Base-by-base conservation (phyloP, 2,329 filamentous ascomycete species). In the Ophiostoma montium region DNA sequence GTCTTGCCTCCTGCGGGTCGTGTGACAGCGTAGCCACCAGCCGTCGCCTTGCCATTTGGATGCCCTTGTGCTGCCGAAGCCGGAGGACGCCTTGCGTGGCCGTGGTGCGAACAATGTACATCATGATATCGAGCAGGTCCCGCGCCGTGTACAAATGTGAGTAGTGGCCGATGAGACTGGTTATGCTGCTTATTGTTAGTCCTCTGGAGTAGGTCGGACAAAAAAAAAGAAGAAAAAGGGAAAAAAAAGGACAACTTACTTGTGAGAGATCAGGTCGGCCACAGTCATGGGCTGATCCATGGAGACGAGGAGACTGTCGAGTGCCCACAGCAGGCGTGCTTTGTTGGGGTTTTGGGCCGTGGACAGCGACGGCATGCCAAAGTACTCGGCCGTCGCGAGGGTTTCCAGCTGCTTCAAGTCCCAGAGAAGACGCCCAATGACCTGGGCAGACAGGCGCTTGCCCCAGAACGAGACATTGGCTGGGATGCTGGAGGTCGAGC, bases 361-460 rank as follows among this genome's bases (percentile, higher is more conserved):
- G 9, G 56, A 54, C 13, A 61, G 48, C 10, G 56, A 53, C 0
- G 58, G 48, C 42, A 62, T 57, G 7, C 58, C 57, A 53, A 62
- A 56, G 35, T 57, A 55, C 4, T 56, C 54, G 2, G 58, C 38
- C 13, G 55, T 57, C 16, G 60, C 55, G 6, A 61, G 49, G 9
- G 57, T 55, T 36, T 62, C 57, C 15, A 61, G 50, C 45, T 62
- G 56, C 38, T 59, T 61, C 32, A 63, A 35, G 35, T 62, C 60
- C 57, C 59, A 61, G 0, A 63, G 55, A 13, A 62, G 52, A 5
- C 60, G 58, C 8, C 60, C 61, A 9, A 63, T 58, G 2, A 61
- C 50, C 44, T 62, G 59, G 5, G 54, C 52, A 32, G 58, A 61
- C 10, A 63, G 35, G 8, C 61, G 54, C 48, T 58, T 59, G 23